Evolutionary conservation across 208 protist species (phyloP).

Genomic region (Trypanosoma caninum): DNA sequence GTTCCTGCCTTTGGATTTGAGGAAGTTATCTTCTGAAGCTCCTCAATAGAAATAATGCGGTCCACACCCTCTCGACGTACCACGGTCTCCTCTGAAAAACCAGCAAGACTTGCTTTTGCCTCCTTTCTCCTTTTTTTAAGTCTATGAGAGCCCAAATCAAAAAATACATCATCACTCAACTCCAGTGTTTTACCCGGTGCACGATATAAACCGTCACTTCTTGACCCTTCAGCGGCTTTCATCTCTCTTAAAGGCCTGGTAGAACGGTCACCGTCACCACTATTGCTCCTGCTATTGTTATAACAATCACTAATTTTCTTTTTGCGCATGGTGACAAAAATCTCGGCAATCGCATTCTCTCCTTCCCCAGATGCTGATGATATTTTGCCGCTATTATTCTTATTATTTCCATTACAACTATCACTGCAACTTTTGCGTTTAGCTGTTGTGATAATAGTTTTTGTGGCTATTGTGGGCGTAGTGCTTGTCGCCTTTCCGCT

Average conservation of each 20-base stretch:
- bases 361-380: no score
- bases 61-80: conserved; percentile 63
- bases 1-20: conserved; percentile 66
- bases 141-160: conserved; percentile 36
- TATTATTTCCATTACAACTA: no score
- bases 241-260: neutral
- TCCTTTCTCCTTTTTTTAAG: neutral
- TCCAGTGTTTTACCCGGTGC: conserved; percentile 69
- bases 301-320: neutral
- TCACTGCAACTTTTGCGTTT: no score
- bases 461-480: neutral
- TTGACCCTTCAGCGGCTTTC: neutral
- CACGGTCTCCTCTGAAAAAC: conserved; percentile 13
- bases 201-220: conserved; percentile 70
- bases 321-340: conserved; percentile 21
- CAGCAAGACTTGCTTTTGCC: conserved; percentile 3
- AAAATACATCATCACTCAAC: conserved; percentile 81
- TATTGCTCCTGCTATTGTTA: neutral
- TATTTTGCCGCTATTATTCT: no score
- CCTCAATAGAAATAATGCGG: conserved; percentile 70
- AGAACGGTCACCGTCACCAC: neutral
- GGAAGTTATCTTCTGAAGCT: conserved; percentile 80
- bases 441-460: no score
- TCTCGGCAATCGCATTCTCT: conserved; percentile 26
- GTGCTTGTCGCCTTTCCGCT: neutral